Conservation (phyloP, 257 asterid genomes). For the Striga asiatica region DNA sequence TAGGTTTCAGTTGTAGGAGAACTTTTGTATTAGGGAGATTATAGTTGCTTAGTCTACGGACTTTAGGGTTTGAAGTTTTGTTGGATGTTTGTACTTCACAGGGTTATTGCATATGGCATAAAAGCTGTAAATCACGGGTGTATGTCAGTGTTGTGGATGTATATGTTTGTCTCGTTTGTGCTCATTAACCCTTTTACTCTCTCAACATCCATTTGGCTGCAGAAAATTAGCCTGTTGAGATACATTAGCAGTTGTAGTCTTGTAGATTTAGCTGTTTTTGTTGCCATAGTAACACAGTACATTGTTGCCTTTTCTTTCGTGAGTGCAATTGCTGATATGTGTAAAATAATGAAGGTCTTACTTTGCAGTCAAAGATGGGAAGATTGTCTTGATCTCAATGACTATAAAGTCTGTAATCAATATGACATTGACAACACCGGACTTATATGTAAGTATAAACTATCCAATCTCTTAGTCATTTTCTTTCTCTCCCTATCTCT, state of each 20-base stretch:
- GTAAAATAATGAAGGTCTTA: slow-evolving; percentile 15
- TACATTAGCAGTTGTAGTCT: background rate
- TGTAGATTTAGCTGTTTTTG: background rate
- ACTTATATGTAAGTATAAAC: slow-evolving; percentile 54
- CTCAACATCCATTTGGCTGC: background rate
- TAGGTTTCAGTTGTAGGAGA: background rate
- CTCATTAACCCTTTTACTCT: background rate
- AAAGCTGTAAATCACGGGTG: background rate
- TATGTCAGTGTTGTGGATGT: background rate
- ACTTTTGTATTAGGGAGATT: background rate
- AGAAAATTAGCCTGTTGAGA: no score
- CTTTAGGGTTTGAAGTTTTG: background rate
- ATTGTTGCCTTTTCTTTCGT: slow-evolving; percentile 4
- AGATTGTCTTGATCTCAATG: slow-evolving; percentile 51
- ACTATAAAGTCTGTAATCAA: slow-evolving; percentile 63
- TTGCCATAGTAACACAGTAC: background rate
- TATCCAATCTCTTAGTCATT: background rate
- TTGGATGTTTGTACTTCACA: background rate
- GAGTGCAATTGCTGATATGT: slow-evolving; percentile 11
- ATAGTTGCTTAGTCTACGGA: background rate
- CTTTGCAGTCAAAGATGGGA: slow-evolving; percentile 89
- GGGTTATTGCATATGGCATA: background rate
- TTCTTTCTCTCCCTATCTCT: no score
- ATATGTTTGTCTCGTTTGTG: background rate
- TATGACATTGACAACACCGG: slow-evolving; percentile 80